phyloP scores from a whole-genome alignment of 2,329 filamentous ascomycete species.

The Verticillium nonalfalfae region DNA sequence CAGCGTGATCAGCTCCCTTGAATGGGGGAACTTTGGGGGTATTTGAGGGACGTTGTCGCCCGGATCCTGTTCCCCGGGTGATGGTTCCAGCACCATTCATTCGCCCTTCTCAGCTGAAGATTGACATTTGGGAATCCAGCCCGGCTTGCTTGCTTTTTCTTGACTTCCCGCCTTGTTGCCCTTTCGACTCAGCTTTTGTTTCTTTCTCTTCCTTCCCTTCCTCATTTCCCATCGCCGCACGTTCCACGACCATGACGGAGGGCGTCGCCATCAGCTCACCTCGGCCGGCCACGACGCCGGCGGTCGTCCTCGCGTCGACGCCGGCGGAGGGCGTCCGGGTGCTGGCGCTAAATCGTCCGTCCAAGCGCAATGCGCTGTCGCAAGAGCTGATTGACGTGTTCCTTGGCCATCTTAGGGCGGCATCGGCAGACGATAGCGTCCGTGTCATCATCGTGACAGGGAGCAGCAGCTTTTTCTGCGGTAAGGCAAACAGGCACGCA shows the following conservation, averaged over 20 bases:
- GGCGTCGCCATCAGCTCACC: neutral
- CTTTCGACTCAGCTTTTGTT: neutral
- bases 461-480: constrained; percentile 23
- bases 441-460: constrained; percentile 29
- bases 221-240: neutral
- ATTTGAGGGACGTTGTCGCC: neutral
- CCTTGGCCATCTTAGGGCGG: constrained; percentile 18
- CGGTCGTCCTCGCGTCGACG: constrained; percentile 16
- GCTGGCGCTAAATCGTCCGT: constrained; percentile 45
- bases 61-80: neutral
- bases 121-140: neutral
- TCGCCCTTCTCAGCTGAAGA: neutral
- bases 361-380: constrained; percentile 53
- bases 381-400: constrained; percentile 39
- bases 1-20: neutral
- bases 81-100: neutral
- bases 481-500: constrained; percentile 10
- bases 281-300: no score
- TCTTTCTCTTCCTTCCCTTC: neutral
- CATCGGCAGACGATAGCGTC: constrained; percentile 17
- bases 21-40: neutral
- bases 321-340: constrained; percentile 32
- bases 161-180: neutral
- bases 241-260: neutral
- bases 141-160: neutral